phyloP scores from a whole-genome alignment of 2,329 filamentous ascomycete genomes.

The Venturia aucupariae region DNA sequence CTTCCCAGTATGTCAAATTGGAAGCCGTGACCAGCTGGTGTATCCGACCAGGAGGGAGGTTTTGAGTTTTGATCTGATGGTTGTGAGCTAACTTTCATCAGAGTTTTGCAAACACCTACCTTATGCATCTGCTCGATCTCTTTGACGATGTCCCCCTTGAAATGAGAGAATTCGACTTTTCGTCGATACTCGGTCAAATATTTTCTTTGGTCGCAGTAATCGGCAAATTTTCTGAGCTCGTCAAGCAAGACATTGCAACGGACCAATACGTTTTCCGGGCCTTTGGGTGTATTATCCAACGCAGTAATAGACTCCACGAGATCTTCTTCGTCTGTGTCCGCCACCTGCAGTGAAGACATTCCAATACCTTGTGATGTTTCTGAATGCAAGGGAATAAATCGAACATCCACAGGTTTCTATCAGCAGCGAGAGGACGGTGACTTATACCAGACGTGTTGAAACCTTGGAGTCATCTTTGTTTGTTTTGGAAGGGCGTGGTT shows the following conservation, averaged over 20 bases:
- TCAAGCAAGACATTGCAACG: slow-evolving; percentile 14
- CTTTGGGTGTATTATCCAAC: not conserved
- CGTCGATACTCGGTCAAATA: slow-evolving; percentile 29
- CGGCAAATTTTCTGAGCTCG: slow-evolving; percentile 34
- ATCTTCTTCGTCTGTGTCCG: not conserved
- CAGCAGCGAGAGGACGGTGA: not conserved
- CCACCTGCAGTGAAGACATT: not conserved
- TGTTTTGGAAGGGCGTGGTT: not conserved
- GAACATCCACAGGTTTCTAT: not conserved
- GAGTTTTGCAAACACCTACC: not conserved
- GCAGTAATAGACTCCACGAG: not conserved
- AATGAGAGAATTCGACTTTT: slow-evolving; percentile 25
- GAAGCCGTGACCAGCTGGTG: slow-evolving; percentile 54
- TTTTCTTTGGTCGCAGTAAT: slow-evolving; percentile 22
- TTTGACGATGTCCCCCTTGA: slow-evolving; percentile 27
- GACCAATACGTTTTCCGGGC: not conserved
- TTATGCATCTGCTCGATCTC: slow-evolving; percentile 25
- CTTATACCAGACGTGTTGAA: not conserved
- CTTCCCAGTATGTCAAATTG: slow-evolving; percentile 56
- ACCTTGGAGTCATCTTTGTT: not conserved
- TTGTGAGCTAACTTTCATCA: not conserved
- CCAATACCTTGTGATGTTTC: not conserved
- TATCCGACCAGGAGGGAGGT: slow-evolving; percentile 20
- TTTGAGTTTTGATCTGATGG: not conserved
- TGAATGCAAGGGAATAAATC: not conserved